Evolutionary conservation across 2,329 filamentous ascomycete genomes (phyloP).

Genomic region (Aspergillus cejpii): DNA sequence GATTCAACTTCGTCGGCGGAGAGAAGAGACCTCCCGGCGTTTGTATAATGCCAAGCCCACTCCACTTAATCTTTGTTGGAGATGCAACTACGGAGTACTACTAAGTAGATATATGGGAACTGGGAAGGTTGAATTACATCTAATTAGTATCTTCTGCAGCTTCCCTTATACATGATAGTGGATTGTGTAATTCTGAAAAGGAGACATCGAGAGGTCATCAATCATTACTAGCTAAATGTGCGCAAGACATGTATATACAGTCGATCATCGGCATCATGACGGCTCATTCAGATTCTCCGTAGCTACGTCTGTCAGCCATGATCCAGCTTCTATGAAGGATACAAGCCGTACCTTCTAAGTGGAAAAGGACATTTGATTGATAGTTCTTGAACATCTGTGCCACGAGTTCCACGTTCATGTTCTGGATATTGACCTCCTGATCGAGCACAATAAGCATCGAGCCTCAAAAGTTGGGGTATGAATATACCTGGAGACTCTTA

Average conservation of each 20-base stretch:
- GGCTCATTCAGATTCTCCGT: constrained; percentile 79
- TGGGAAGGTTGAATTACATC: too few species aligned
- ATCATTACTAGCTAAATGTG: neutral
- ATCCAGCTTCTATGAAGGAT: neutral
- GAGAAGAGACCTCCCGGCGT: constrained; percentile 9
- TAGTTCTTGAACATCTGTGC: constrained; percentile 99
- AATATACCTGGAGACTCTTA: constrained; percentile 70
- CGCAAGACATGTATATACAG: neutral
- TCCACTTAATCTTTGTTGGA: neutral
- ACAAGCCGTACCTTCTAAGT: constrained; percentile 70
- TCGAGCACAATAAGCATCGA: neutral
- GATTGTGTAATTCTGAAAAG: too few species aligned
- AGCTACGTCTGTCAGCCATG: constrained; percentile 45
- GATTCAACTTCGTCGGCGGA: constrained; percentile 12
- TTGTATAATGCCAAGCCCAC: constrained; percentile 18
- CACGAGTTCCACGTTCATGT: constrained; percentile 97
- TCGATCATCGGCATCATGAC: constrained; percentile 42
- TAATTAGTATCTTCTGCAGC: too few species aligned
- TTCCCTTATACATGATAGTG: too few species aligned
- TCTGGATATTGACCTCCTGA: constrained; percentile 95
- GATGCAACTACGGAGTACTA: too few species aligned
- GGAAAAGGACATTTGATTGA: constrained; percentile 93
- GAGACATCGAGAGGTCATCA: neutral
- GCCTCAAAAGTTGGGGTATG: neutral
- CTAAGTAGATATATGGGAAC: too few species aligned